A percentile compares a stretch with the other conserved stretches of the same genome.
phyloP scores from a whole-genome alignment of 2,329 filamentous ascomycete genomes.

The Fusarium gaditjirri region DNA sequence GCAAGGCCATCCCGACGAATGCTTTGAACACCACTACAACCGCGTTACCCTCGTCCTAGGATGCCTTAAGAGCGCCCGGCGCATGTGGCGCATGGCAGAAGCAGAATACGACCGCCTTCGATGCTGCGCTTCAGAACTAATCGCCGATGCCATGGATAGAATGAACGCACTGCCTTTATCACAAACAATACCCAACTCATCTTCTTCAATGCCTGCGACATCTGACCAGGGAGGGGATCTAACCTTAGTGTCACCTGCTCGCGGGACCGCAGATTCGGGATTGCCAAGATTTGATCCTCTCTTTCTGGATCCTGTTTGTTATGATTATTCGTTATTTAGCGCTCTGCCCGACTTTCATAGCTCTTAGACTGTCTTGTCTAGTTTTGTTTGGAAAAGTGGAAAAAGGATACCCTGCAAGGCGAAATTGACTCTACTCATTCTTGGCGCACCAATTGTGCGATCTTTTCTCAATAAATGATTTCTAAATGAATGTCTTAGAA shows the following conservation, averaged over 20 bases:
- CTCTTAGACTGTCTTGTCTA: neutral
- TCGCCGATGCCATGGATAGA: constrained; percentile 37
- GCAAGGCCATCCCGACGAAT: constrained; percentile 33
- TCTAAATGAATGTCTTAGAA: neutral
- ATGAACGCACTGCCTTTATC: constrained; percentile 36
- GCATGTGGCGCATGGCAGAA: constrained; percentile 35
- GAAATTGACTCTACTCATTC: neutral
- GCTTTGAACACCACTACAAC: constrained; percentile 40
- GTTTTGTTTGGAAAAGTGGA: neutral
- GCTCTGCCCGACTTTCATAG: constrained; percentile 20
- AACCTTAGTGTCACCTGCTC: neutral
- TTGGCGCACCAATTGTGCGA: neutral
- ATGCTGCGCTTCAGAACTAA: constrained; percentile 24
- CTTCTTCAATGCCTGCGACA: neutral
- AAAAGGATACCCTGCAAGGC: constrained; percentile 8
- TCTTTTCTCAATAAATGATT: neutral
- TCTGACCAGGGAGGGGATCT: constrained; percentile 2
- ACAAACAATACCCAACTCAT: neutral
- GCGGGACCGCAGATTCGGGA: neutral
- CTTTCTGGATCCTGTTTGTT: constrained; percentile 19
- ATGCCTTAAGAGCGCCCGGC: constrained; percentile 27
- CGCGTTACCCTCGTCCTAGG: constrained; percentile 27
- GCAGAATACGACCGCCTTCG: constrained; percentile 33
- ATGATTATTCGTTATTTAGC: constrained; percentile 20
- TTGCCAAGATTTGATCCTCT: constrained; percentile 14